Conservation (phyloP, 495 filamentous ascomycete genomes). For the Penicillium crystallinum region DNA sequence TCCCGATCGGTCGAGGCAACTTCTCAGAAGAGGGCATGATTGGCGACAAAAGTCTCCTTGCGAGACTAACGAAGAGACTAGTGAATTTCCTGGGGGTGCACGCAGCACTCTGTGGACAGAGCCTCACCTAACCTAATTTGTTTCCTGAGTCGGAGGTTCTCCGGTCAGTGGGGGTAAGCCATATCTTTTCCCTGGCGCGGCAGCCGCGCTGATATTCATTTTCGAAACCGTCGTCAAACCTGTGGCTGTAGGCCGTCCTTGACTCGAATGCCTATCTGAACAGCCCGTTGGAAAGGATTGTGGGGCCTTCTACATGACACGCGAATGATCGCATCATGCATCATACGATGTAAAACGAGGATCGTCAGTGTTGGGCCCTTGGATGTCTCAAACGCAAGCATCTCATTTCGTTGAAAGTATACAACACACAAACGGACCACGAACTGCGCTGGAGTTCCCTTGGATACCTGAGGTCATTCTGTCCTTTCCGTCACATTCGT, state of each 20-base stretch:
- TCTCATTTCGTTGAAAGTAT: too few relatives aligned
- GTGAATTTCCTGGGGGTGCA: not conserved
- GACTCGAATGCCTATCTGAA: not conserved
- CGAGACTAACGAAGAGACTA: slow-evolving; percentile 3
- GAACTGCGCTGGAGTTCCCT: too few relatives aligned
- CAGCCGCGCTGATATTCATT: not conserved
- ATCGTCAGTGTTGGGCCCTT: too few relatives aligned
- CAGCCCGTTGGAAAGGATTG: not conserved
- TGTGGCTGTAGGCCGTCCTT: not conserved
- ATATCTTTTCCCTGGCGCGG: not conserved
- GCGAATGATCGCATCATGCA: too few relatives aligned
- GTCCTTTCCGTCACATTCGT: too few relatives aligned
- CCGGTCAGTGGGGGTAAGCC: not conserved
- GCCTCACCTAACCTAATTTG: not conserved
- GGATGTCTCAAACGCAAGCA: too few relatives aligned
- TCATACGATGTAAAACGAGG: too few relatives aligned
- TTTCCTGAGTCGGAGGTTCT: not conserved
- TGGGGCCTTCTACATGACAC: not conserved
- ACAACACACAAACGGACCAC: too few relatives aligned
- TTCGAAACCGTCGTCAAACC: not conserved
- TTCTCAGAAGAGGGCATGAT: slow-evolving; percentile 2
- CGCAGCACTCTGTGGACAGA: slow-evolving; percentile 5
- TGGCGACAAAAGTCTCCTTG: not conserved
- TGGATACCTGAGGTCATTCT: too few relatives aligned
- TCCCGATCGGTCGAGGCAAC: not conserved